Evolutionary conservation across 2,329 filamentous ascomycete species (phyloP).

Genomic region (Malbranchea cinnamomea): DNA sequence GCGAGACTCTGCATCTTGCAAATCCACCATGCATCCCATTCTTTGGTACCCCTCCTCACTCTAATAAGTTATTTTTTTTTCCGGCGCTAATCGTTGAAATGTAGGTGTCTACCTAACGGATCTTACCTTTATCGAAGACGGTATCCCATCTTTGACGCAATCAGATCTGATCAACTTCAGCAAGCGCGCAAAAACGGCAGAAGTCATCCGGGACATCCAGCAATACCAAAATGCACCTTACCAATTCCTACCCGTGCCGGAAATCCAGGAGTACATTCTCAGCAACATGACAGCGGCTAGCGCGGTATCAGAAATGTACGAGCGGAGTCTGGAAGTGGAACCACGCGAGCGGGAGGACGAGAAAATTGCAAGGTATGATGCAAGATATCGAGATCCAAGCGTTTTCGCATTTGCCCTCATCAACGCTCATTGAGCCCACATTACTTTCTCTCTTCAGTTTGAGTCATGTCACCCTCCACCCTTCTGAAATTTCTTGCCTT

Average conservation of each 20-base stretch:
- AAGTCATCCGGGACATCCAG: constrained; percentile 96
- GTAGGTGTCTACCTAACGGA: constrained; percentile 90
- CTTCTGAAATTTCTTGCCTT: constrained; percentile 5
- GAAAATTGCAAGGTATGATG: constrained; percentile 81
- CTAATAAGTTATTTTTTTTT: constrained; percentile 1
- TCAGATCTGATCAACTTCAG: constrained; percentile 97
- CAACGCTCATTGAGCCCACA: constrained; percentile 6
- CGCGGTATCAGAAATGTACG: constrained; percentile 99
- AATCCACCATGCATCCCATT: constrained; percentile 97
- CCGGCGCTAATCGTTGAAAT: constrained; percentile 7
- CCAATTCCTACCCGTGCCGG: constrained; percentile 70
- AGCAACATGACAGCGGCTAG: constrained; percentile 91
- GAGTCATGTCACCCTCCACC: too few species aligned
- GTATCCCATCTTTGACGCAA: constrained; percentile 91
- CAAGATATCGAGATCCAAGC: constrained; percentile 10
- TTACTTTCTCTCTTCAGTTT: constrained; percentile 5
- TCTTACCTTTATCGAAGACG: constrained; percentile 95
- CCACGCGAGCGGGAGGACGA: constrained; percentile 95
- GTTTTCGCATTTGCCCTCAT: constrained; percentile 10
- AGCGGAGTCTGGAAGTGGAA: constrained; percentile 85
- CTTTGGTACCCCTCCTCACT: constrained; percentile 49
- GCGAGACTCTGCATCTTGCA: constrained; percentile 78
- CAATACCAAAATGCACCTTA: constrained; percentile 99
- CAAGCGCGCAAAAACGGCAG: constrained; percentile 93
- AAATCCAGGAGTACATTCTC: constrained; percentile 91